Evolutionary conservation across 805 yeast species (phyloP).

Genomic region (Schwanniomyces vanrijiae): DNA sequence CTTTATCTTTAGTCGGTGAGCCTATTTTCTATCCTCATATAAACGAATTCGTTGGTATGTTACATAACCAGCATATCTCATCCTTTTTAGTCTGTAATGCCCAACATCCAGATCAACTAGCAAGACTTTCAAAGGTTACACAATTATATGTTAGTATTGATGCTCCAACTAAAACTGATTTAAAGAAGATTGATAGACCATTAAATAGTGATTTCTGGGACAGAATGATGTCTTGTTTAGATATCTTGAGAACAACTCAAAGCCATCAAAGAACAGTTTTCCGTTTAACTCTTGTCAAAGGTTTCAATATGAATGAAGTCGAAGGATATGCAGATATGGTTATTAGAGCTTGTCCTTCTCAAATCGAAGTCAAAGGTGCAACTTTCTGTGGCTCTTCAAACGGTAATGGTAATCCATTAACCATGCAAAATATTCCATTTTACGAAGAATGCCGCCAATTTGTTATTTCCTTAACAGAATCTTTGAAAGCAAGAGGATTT

Average conservation of each 20-base stretch:
- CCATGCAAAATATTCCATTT: constrained; percentile 95
- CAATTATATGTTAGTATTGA: constrained; percentile 92
- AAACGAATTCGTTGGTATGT: constrained; percentile 76
- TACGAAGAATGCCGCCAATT: constrained; percentile 85
- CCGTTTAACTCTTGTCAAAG: constrained; percentile 86
- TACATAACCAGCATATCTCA: constrained; percentile 78
- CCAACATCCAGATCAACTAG: constrained; percentile 87
- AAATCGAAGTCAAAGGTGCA: constrained; percentile 92
- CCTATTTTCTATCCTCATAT: constrained; percentile 93
- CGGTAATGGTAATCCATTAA: constrained; percentile 82
- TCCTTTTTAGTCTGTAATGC: constrained; percentile 93
- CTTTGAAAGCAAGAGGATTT: constrained; percentile 64
- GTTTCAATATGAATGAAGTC: constrained; percentile 82
- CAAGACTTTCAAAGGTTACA: constrained; percentile 70
- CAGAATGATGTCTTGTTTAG: constrained; percentile 75
- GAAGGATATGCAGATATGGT: constrained; percentile 86
- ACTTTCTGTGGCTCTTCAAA: constrained; percentile 90
- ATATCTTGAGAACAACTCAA: constrained; percentile 71
- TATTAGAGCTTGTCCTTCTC: constrained; percentile 76
- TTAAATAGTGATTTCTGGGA: constrained; percentile 88
- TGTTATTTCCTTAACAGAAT: constrained; percentile 62
- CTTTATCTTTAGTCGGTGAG: constrained; percentile 89
- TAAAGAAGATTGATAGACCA: constrained; percentile 86
- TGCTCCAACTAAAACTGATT: constrained; percentile 81
- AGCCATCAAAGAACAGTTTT: constrained; percentile 86